These are phyloP conservation scores for Boeremia lycopersici DNA, from an alignment of 2,329 filamentous ascomycete genomes.

Conservation along the genomic window DNA sequence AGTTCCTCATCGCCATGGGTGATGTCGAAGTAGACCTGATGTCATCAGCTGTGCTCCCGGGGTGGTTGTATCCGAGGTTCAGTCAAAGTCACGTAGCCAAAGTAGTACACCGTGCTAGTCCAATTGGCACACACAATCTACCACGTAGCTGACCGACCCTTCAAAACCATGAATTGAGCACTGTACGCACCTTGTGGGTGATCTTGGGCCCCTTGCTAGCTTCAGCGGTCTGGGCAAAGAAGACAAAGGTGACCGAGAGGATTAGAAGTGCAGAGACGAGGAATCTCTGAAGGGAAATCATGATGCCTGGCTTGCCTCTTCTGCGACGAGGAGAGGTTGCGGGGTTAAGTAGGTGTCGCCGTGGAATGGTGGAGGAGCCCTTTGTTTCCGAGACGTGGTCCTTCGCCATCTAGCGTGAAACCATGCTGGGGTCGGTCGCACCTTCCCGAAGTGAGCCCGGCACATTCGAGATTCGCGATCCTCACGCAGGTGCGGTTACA, in stretches of 20 bases:
- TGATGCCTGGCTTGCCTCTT: conserved; percentile 52
- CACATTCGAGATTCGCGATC: conserved; percentile 22
- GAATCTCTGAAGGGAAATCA: conserved; percentile 76
- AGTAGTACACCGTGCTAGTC: neutral
- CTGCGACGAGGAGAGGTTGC: conserved; percentile 24
- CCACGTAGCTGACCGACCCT: neutral
- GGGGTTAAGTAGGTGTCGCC: conserved; percentile 32
- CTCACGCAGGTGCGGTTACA: conserved; percentile 21
- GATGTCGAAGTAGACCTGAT: conserved; percentile 80
- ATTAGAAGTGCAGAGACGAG: conserved; percentile 76
- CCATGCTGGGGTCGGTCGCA: conserved; percentile 22
- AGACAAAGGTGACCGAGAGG: conserved; percentile 63
- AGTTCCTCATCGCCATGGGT: conserved; percentile 74
- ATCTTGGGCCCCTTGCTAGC: conserved; percentile 81
- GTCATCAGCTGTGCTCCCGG: neutral
- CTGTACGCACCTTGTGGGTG: conserved; percentile 74
- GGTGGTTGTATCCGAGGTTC: neutral
- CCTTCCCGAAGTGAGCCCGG: conserved; percentile 13
- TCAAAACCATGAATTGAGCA: neutral
- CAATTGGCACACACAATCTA: conserved; percentile 11
- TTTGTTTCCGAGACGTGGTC: conserved; percentile 43
- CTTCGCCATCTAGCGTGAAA: conserved; percentile 24
- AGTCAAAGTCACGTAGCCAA: neutral
- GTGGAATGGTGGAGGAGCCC: conserved; percentile 2
- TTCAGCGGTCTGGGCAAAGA: conserved; percentile 44